Percentiles rank a stretch among this genome's conserved stretches.
Conservation (phyloP, 805 yeast species). For the Pichia phayaonensis region DNA sequence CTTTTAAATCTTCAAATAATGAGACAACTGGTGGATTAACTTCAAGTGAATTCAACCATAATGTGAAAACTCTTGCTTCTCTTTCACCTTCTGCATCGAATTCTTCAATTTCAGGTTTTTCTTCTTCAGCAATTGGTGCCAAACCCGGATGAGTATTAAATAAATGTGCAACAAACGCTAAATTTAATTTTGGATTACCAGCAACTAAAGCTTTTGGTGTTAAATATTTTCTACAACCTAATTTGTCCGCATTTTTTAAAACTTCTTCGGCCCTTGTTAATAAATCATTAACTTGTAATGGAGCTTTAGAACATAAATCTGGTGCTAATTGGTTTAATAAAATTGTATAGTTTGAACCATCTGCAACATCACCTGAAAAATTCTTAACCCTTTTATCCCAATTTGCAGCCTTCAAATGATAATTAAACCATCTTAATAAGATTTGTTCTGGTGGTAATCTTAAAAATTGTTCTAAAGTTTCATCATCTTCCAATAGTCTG, state of each 20-base stretch:
- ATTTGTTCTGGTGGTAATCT: constrained; percentile 98
- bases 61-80: constrained; percentile 96
- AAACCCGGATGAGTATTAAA: constrained; percentile 96
- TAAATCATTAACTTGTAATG: constrained; percentile 71
- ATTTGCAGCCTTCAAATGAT: constrained; percentile 87
- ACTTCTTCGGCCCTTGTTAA: constrained; percentile 82
- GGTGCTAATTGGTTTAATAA: constrained; percentile 85
- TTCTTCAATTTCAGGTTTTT: constrained; percentile 90
- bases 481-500: constrained; percentile 91
- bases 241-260: constrained; percentile 77
- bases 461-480: constrained; percentile 92
- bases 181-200: constrained; percentile 92
- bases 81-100: constrained; percentile 99
- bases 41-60: constrained; percentile 95
- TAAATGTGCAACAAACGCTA: constrained; percentile 95
- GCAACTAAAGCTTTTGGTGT: constrained; percentile 90
- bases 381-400: constrained; percentile 82
- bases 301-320: constrained; percentile 69
- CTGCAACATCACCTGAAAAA: constrained; percentile 81
- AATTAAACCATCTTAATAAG: constrained; percentile 94
- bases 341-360: constrained; percentile 92
- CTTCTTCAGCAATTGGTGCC: constrained; percentile 88
- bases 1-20: constrained; percentile 89
- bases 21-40: constrained; percentile 92
- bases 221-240: constrained; percentile 88